A percentile compares a stretch with the other conserved stretches of the same genome.
phyloP scores from a whole-genome alignment of 768 basidiomycete species.

The Kwoniella shandongensis region DNA sequence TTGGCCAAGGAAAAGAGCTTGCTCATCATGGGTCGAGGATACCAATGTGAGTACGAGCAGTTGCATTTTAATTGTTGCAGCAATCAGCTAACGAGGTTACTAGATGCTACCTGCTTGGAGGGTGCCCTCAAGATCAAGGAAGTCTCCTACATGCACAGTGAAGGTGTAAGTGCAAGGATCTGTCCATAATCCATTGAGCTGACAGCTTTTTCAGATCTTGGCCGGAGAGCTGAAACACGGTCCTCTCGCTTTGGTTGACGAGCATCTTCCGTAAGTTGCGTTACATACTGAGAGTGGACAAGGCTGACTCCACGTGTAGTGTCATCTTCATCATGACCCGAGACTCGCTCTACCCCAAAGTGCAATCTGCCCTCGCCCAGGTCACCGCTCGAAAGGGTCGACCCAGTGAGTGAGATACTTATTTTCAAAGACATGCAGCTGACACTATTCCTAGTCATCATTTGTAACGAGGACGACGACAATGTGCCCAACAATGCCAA shows the following conservation, averaged over 20 bases:
- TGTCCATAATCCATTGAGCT: not conserved
- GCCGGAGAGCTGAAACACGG: slow-evolving; percentile 99
- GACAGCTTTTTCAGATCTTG: slow-evolving; percentile 65
- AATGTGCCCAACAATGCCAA: slow-evolving; percentile 66
- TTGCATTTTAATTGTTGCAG: too few species aligned
- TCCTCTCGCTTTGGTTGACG: slow-evolving; percentile 94
- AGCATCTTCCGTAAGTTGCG: slow-evolving; percentile 75
- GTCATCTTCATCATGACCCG: slow-evolving; percentile 99
- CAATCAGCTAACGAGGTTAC: not conserved
- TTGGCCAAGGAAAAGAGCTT: slow-evolving; percentile 70
- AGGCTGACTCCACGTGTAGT: slow-evolving; percentile 32
- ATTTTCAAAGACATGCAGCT: not conserved
- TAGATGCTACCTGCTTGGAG: slow-evolving; percentile 91
- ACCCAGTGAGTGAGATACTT: slow-evolving; percentile 45
- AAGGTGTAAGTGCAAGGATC: slow-evolving; percentile 53
- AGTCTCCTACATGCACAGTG: slow-evolving; percentile 73
- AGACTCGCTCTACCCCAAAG: slow-evolving; percentile 97
- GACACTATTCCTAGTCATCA: slow-evolving; percentile 63
- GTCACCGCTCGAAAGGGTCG: slow-evolving; percentile 97
- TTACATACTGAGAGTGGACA: too few species aligned
- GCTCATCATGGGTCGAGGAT: slow-evolving; percentile 95
- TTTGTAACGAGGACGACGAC: slow-evolving; percentile 90
- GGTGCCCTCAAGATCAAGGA: slow-evolving; percentile 99
- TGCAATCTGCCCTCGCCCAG: slow-evolving; percentile 91
- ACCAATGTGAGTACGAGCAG: slow-evolving; percentile 66